Base-by-base conservation (phyloP, 2,329 filamentous ascomycete species). In the Cryphonectria nitschkei region DNA sequence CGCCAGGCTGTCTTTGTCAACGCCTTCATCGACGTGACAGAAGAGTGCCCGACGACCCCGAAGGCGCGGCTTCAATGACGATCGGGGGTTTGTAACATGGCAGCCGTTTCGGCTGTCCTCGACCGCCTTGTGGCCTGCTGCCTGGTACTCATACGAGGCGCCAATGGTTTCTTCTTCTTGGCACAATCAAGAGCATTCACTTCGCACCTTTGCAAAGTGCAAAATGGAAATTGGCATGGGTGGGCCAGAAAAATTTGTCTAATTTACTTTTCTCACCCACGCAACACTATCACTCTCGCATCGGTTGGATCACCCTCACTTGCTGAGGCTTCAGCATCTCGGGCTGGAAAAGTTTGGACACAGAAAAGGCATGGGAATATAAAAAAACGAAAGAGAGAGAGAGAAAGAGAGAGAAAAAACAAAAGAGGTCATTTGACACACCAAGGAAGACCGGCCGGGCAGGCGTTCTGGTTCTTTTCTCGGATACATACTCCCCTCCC, bases 401-500 rank as follows among this genome's bases (percentile, higher is more conserved):
- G 43, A 50, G 46, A 50, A 22, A 50, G 46, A 50, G 43, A 46
- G 16, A 46, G 43, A 22, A 7, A 46, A 7, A 56, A 39, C 11
- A 26, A 32, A 54, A 50, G 52, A 66, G 32, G n/a, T 37, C 64
- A 66, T 37, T 37, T 39, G 64, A 54, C 37, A 37, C 46, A 39
- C 46, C 46, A 66, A 22, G 64, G 64, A 66, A 50, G 64, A 46
- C 46, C 41, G 64, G 46, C 37, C 11, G 32, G 64, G 46, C 29
- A 37, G 64, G 64, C 64, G 64, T 66, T 66, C 39, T 16, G 50
- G 64, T 37, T 39, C 52, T 56, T 19, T 66, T 32, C 32, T 52
- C 34, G 54, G 54, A 58, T 58, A 37, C 34, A 60, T 5, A 46
- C 32, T 26, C 43, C 26, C 32, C 56, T 29, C 58, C 34, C 43